A percentile compares a stretch with the other conserved stretches of the same genome.
These are phyloP conservation scores for Gracilaria vermiculophylla DNA, from an alignment of 23 red algal species.

Conservation along the genomic window DNA sequence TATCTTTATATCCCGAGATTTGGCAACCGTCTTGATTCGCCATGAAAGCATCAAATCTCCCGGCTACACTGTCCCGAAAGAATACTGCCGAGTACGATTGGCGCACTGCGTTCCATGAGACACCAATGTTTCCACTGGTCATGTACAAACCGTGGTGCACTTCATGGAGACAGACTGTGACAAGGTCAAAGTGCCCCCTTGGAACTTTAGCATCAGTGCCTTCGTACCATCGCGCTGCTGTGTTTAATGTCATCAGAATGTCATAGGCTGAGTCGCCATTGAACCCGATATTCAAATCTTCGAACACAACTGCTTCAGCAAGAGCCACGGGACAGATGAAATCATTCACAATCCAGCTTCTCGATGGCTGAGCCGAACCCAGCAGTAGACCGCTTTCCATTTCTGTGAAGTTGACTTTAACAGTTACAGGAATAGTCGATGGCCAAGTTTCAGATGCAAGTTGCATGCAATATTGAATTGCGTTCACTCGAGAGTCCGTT, in stretches of 20 bases:
- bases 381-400: conserved; percentile 21
- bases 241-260: conserved; percentile 64
- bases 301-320: conserved; percentile 34
- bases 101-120: not conserved
- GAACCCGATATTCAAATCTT: conserved; percentile 23
- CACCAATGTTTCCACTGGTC: conserved; percentile 53
- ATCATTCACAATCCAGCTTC: conserved; percentile 54
- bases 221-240: conserved; percentile 50
- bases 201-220: conserved; percentile 51
- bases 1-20: conserved; percentile 43
- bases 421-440: conserved; percentile 42
- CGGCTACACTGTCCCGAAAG: conserved; percentile 4
- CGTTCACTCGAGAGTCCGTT: not conserved
- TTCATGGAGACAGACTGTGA: conserved; percentile 79
- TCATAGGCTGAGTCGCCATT: conserved; percentile 7
- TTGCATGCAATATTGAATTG: conserved; percentile 52
- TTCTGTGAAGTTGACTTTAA: conserved; percentile 52
- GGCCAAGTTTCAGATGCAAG: conserved; percentile 29
- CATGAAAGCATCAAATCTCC: conserved; percentile 70
- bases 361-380: conserved; percentile 36
- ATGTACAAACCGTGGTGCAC: conserved; percentile 63
- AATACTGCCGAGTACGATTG: conserved; percentile 40
- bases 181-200: conserved; percentile 40
- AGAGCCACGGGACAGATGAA: conserved; percentile 56
- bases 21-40: conserved; percentile 58